These are phyloP conservation scores for Phaeomoniella chlamydospora DNA, from an alignment of 2,329 filamentous ascomycete genomes.

Conservation along the genomic window DNA sequence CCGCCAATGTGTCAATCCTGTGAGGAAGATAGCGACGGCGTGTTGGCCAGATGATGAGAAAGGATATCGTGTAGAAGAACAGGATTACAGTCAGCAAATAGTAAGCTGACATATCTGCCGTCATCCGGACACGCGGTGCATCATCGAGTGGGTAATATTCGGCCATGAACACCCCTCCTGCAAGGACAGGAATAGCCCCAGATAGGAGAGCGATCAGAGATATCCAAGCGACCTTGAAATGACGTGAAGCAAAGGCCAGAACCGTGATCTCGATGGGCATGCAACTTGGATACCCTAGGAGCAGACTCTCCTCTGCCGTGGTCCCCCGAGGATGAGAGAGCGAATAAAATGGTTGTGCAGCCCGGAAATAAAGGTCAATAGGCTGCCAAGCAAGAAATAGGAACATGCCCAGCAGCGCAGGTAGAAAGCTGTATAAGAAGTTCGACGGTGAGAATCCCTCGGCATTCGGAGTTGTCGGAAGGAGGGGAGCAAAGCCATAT, in stretches of 20 bases:
- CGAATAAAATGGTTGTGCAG: constrained; percentile 42
- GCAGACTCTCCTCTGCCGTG: constrained; percentile 38
- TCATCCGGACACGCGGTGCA: constrained; percentile 38
- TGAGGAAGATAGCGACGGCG: constrained; percentile 57
- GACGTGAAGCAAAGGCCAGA: constrained; percentile 36
- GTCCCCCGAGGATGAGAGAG: constrained; percentile 35
- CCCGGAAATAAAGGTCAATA: constrained; percentile 45
- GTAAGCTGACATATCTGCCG: constrained; percentile 59
- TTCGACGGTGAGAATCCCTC: constrained; percentile 71
- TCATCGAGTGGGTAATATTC: constrained; percentile 36
- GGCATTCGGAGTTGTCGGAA: constrained; percentile 44
- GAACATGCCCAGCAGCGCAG: constrained; percentile 41
- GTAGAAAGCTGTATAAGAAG: constrained; percentile 65
- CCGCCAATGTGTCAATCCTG: constrained; percentile 55
- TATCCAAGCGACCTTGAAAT: constrained; percentile 43
- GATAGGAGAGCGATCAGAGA: constrained; percentile 39
- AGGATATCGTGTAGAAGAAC: constrained; percentile 51
- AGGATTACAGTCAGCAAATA: constrained; percentile 60
- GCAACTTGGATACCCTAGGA: constrained; percentile 41
- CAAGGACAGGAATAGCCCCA: constrained; percentile 40
- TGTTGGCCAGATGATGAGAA: constrained; percentile 47
- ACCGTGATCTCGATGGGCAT: constrained; percentile 38
- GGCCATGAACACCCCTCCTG: constrained; percentile 48
- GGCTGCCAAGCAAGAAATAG: constrained; percentile 45
- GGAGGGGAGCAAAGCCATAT: constrained; percentile 55